Percentiles rank a stretch among this genome's conserved stretches.
Evolutionary conservation across 2,329 filamentous ascomycete species (phyloP).

Genomic region (Ceratocystis huliohia): DNA sequence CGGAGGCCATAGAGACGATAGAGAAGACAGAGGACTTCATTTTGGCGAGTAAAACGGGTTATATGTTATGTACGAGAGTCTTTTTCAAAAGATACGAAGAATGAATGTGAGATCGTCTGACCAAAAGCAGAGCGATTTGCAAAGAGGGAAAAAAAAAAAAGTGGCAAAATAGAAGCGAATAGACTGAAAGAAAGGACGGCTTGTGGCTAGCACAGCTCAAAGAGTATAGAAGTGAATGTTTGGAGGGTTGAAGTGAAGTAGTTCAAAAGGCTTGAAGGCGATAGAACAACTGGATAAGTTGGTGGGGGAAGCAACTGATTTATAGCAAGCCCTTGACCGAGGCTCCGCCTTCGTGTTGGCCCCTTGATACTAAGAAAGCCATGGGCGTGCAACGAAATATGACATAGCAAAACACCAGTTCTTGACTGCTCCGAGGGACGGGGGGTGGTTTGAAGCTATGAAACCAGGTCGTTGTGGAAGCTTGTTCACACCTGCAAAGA

Average conservation of each 20-base stretch:
- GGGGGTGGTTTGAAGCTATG: not conserved
- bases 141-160: not conserved
- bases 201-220: constrained; percentile 16
- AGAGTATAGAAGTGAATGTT: not conserved
- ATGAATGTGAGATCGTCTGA: constrained; percentile 13
- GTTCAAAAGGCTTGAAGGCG: not conserved
- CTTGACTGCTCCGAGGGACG: not conserved
- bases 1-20: constrained; percentile 17
- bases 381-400: not conserved
- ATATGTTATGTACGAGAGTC: no score
- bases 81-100: not conserved
- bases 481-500: not conserved
- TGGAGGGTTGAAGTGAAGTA: constrained; percentile 6
- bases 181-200: constrained; percentile 14
- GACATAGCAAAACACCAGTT: not conserved
- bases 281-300: not conserved
- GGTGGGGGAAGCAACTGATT: not conserved
- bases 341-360: not conserved
- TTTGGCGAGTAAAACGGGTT: constrained; percentile 8
- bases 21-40: constrained; percentile 18
- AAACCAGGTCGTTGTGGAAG: not conserved
- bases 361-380: not conserved
- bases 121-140: constrained; percentile 9
- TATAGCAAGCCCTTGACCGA: not conserved
- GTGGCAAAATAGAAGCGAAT: constrained; percentile 1